These are phyloP conservation scores for Fraxinus greggii DNA, from an alignment of 305 asterid genomes.

Conservation along the genomic window DNA sequence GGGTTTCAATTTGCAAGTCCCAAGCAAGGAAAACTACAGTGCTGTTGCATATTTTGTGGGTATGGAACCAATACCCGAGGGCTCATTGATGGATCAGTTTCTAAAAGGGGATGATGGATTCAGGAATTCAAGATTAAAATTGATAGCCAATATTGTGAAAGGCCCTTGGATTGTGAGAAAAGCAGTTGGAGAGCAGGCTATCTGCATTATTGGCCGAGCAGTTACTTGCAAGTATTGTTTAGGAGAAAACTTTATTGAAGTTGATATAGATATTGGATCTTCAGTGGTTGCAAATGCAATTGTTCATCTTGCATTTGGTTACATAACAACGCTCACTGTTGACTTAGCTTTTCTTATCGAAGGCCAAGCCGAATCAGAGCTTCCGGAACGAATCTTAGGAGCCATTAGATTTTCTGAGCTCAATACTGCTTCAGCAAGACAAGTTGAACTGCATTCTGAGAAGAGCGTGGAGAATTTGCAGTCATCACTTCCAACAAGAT, in stretches of 20 bases:
- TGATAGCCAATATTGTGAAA: constrained; percentile 68
- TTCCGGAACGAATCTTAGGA: constrained; percentile 78
- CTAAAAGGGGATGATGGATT: constrained; percentile 58
- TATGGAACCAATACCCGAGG: constrained; percentile 36
- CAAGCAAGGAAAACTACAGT: constrained; percentile 70
- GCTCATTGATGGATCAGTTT: constrained; percentile 60
- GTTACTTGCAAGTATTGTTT: constrained; percentile 53
- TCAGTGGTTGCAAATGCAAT: constrained; percentile 85
- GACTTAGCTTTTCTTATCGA: constrained; percentile 88
- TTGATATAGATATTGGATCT: constrained; percentile 81
- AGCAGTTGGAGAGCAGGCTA: constrained; percentile 89
- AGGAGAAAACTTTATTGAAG: constrained; percentile 66
- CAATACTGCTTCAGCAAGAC: constrained; percentile 47
- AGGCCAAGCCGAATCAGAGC: constrained; percentile 67
- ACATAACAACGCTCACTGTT: constrained; percentile 57
- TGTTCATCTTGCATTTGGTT: constrained; percentile 77
- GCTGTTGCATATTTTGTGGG: constrained; percentile 69
- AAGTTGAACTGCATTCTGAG: constrained; percentile 42
- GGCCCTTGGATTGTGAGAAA: constrained; percentile 91
- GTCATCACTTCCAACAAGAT: constrained; percentile 43
- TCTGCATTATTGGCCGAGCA: constrained; percentile 64
- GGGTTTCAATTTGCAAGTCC: constrained; percentile 90
- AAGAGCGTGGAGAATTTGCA: constrained; percentile 32
- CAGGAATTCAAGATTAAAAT: constrained; percentile 57
- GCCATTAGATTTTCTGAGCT: constrained; percentile 77